Base-by-base conservation (phyloP, 768 basidiomycete species). In the Suillus subaureus region DNA sequence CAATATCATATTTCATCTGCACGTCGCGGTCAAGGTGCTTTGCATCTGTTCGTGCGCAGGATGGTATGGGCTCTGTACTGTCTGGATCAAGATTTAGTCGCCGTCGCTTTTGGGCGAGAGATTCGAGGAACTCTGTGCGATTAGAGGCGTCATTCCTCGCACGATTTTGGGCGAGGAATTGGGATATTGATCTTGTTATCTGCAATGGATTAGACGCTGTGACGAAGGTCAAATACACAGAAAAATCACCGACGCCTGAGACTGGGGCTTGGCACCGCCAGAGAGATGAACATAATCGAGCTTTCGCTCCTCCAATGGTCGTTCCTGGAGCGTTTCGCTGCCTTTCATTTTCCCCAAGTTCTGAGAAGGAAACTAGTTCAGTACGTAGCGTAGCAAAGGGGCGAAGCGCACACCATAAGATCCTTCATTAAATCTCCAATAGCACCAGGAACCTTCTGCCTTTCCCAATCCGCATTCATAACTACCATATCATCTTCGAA, bases 1-100 rank as follows among this genome's bases (percentile, higher is more conserved):
- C 89, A 67, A 94, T 90, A 73, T 94, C 93, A 68, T 93, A 94
- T 73, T 91, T 91, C 82, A 94, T 92, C 71, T 94, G 93, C 1
- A 86, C 78, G 64, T 92, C 90, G 45, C 93, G 80, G 73, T 94
- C 86, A 39, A 92, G 77, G 0, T 83, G 78, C 71, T 87, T 91
- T 42, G 91, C 89, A 65, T 93, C 90, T 4, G 86, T 84, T 11
- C 92, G 86, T 15, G 92, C 92, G 69, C 92, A 94, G 4, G 91
- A 90, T 18, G 82, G 74, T 26, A 74, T 70, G 11, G 71, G 64
- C 13, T 74, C 77, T 3, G 81, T 70, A 8, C 75, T 68, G 28
- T 73, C 77, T 16, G 75, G 74, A 26, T 78, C 79, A 45, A 76
- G 70, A n/a, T 76, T 74, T 8, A 83, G 69, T 31, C 79, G 80